Evolutionary conservation across 805 yeast species (phyloP), one percentile per base, ranked within the genome.

Genomic region (Ogataea methanolica): DNA sequence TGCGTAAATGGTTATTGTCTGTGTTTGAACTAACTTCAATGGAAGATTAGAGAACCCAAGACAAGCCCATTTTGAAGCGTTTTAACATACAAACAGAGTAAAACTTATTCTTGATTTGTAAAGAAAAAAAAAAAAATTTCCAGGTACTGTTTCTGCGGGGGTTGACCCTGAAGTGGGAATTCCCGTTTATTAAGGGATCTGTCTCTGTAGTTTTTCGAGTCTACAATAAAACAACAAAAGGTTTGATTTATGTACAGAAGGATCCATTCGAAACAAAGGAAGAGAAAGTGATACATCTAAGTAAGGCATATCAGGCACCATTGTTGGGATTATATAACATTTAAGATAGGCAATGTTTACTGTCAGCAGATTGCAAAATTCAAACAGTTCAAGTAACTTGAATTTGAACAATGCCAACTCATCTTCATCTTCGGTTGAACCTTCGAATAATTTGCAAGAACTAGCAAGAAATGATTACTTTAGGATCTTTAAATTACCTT

Each of bases 391-490:
- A 26, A 26, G 31, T 26, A 26, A 26, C 9, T 26, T 26, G 31
- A 11, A 26, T 26, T 26, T 26, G 31, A 7, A 26, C 31, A 26
- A 26, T 26, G 31, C 9, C 9, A 7, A 26, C 31, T 26, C 31
- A 26, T 26, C 31, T 26, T 26, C 31, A 12, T 29, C 39, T 4
- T 21, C 21, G 9, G 21, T 16, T 15, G 41, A 41, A 14, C 11
- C 22, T 9, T n/a, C 21, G 14, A 41, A 19, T 12, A 23, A 31
- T 11, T 31, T 42, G n/a, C 45, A 64, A 11, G 88, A 82, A 57
- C 68, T 83, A 52, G 80, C 88, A 6, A 74, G 77, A 53, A 82
- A 75, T 55, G 72, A 75, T 42, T 72, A 79, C 47, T 85, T 81
- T 59, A 74, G 79, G 46, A 82, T 83, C 15, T 70, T 77, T 2